Conservation (phyloP, 2,329 filamentous ascomycete genomes). For the Calycina herbarum region DNA sequence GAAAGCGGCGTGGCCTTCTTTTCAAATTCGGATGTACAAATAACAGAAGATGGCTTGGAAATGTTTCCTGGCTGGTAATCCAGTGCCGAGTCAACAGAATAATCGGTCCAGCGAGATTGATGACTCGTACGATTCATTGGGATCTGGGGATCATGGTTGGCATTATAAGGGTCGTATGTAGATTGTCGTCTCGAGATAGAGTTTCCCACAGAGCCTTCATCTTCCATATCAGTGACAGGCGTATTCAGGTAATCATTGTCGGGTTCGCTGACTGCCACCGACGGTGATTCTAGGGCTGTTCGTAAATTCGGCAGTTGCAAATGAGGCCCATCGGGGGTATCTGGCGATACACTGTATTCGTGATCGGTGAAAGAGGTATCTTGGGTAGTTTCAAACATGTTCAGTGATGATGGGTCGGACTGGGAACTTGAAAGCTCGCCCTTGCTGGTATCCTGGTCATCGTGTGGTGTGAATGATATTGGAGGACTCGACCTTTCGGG, state of each 20-base stretch:
- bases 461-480: conserved; percentile 13
- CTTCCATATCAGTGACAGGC: conserved; percentile 36
- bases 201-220: conserved; percentile 33
- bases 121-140: conserved; percentile 26
- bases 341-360: conserved; percentile 13
- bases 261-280: conserved; percentile 23
- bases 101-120: conserved; percentile 34
- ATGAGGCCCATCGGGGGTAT: conserved; percentile 18
- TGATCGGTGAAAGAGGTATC: conserved; percentile 21
- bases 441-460: conserved; percentile 8
- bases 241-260: conserved; percentile 29
- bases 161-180: conserved; percentile 23
- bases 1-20: conserved; percentile 44
- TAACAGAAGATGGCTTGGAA: conserved; percentile 10
- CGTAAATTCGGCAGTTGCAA: conserved; percentile 31
- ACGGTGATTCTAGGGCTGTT: conserved; percentile 29
- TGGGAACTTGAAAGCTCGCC: background rate
- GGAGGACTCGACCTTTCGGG: conserved; percentile 13
- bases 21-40: conserved; percentile 33
- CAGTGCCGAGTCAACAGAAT: conserved; percentile 31
- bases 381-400: conserved; percentile 10
- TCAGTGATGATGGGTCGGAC: background rate
- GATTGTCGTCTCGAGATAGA: conserved; percentile 22
- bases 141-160: conserved; percentile 21
- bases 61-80: conserved; percentile 26